Evolutionary conservation across 768 basidiomycete genomes (phyloP).

Genomic region (Tylopilus plumbeoviolaceoides): DNA sequence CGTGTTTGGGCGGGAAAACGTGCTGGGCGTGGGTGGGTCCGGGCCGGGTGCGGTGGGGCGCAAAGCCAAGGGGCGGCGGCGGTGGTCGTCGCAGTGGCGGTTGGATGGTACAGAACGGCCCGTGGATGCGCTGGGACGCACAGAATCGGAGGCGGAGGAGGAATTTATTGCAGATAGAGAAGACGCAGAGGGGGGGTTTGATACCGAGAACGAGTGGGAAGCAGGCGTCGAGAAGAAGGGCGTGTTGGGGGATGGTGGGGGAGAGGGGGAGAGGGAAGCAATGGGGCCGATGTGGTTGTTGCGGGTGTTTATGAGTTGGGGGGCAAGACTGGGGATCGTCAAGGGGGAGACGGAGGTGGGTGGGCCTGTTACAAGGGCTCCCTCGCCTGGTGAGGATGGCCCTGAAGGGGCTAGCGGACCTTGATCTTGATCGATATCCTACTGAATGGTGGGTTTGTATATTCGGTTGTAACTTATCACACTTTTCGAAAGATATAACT

Average conservation of each 20-base stretch:
- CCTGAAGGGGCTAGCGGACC: slow-evolving; percentile 4
- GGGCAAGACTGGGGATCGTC: slow-evolving; percentile 53
- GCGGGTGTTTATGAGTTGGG: slow-evolving; percentile 75
- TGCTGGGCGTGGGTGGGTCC: slow-evolving; percentile 29
- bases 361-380: slow-evolving; percentile 16
- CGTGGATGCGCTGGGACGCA: slow-evolving; percentile 66
- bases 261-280: slow-evolving; percentile 48
- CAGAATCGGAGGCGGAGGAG: slow-evolving; percentile 75
- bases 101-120: slow-evolving; percentile 57
- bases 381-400: slow-evolving; percentile 13
- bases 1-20: slow-evolving; percentile 63
- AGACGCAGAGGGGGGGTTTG: slow-evolving; percentile 26
- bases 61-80: slow-evolving; percentile 52
- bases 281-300: slow-evolving; percentile 77
- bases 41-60: slow-evolving; percentile 43
- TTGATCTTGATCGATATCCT: slow-evolving; percentile 15
- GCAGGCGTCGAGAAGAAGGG: slow-evolving; percentile 18
- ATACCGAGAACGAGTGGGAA: slow-evolving; percentile 30
- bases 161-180: slow-evolving; percentile 40
- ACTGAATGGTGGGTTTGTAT: background rate
- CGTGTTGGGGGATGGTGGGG: slow-evolving; percentile 11
- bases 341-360: slow-evolving; percentile 20
- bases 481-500: slow-evolving; percentile 10
- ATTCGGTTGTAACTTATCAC: slow-evolving; percentile 6
- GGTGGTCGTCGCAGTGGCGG: slow-evolving; percentile 50